Evolutionary conservation across 768 basidiomycete genomes (phyloP), one percentile per base, ranked within the genome.

Genomic region (Pleurotus tuber-regium): DNA sequence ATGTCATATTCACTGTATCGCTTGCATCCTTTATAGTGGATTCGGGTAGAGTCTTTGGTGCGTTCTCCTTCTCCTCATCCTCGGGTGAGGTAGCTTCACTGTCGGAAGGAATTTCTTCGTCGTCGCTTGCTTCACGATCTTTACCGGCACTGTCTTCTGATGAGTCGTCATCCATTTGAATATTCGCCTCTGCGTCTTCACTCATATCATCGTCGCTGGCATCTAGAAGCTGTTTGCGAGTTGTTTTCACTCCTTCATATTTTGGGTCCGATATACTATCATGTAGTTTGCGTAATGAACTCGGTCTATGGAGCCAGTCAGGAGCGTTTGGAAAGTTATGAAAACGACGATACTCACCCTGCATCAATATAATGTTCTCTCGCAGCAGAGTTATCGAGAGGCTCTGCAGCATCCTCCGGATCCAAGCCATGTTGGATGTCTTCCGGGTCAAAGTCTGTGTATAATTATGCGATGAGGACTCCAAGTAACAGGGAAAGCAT

Each of bases 311-410:
- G 29, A 53, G 33, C 28, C 43, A 43, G 36, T 42, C 54, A 26
- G 29, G 40, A 19, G 23, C 33, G 25, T 23, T 7, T 23, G 41
- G 23, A 28, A 24, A 10, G 53, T 42, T 50, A 39, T 31, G 19
- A 12, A 8, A 12, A 16, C 4, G 24, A 41, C 11, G 33, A n/a
- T 21, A 70, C 80, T 54, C 64, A 92, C 89, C 89, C 90, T 31
- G 95, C 89, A 59, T 89, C 83, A 36, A 92, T 62, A 66, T 96
- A 97, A 67, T 96, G 93, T 58, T 86, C 85, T 59, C 86, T 75
- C 0, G 72, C 60, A 9, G 69, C 73, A 31, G 59, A 65, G 30
- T 66, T 55, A 36, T 77, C 65, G 28, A 49, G 63, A 38, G 55
- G 56, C 43, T 62, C 61, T 16, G 63, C 68, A 54, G 75, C 71